Conservation (phyloP, 2,329 filamentous ascomycete genomes). For the Fusarium cyanostomum region DNA sequence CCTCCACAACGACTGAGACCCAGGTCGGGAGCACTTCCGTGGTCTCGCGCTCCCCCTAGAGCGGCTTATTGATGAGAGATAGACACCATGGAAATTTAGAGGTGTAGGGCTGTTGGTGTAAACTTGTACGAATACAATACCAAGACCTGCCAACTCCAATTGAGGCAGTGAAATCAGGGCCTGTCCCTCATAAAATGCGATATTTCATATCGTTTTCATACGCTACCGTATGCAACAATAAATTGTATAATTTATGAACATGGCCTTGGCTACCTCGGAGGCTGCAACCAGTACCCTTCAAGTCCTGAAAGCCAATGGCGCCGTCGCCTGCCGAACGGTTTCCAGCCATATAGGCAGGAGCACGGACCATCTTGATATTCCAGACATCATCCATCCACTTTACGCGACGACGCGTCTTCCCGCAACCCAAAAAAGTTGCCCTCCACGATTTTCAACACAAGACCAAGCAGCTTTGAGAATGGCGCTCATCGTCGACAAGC, state of each 20-base stretch:
- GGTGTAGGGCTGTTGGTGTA: slow-evolving; percentile 36
- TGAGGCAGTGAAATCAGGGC: no score
- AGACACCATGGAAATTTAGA: slow-evolving; percentile 39
- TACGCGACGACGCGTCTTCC: slow-evolving; percentile 52
- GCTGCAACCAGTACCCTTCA: not conserved
- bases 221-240: no score
- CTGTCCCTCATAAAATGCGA: no score
- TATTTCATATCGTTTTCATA: no score
- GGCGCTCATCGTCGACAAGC: slow-evolving; percentile 77
- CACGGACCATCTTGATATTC: slow-evolving; percentile 36
- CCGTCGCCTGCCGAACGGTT: slow-evolving; percentile 30
- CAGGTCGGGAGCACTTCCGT: slow-evolving; percentile 47
- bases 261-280: no score
- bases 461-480: slow-evolving; percentile 52
- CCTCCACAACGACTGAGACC: slow-evolving; percentile 47
- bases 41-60: slow-evolving; percentile 45
- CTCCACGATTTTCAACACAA: slow-evolving; percentile 24
- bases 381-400: slow-evolving; percentile 45
- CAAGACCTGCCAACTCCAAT: slow-evolving; percentile 9
- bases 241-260: no score
- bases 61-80: slow-evolving; percentile 11
- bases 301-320: not conserved
- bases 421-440: slow-evolving; percentile 36
- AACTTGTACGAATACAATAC: slow-evolving; percentile 41
- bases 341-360: not conserved